Evolutionary conservation across 2,329 filamentous ascomycete species (phyloP).

Genomic region (Penicillium polonicum): DNA sequence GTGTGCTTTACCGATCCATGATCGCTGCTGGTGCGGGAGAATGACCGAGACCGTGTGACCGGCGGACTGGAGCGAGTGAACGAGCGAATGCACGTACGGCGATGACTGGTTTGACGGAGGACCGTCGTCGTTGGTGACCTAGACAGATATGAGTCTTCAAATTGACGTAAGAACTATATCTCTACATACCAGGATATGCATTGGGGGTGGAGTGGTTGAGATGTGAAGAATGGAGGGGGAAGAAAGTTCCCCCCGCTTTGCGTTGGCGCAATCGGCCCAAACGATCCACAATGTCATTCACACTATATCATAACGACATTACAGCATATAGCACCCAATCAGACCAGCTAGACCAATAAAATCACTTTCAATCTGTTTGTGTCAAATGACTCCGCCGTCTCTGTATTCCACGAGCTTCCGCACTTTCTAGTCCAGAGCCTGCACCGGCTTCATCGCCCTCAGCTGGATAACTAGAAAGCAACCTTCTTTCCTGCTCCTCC

Average conservation of each 20-base stretch:
- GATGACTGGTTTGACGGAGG: slow-evolving; percentile 75
- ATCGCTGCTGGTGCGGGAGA: slow-evolving; percentile 85
- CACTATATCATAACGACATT: neutral
- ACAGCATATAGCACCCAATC: neutral
- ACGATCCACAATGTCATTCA: neutral
- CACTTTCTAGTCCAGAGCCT: slow-evolving; percentile 52
- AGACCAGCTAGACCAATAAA: neutral
- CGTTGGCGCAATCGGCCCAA: slow-evolving; percentile 4
- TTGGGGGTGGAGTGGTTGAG: slow-evolving; percentile 26
- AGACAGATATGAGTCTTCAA: slow-evolving; percentile 8
- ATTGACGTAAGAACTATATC: neutral
- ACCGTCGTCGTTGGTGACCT: slow-evolving; percentile 71
- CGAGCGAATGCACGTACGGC: slow-evolving; percentile 74
- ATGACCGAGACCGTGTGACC: slow-evolving; percentile 90
- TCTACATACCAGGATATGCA: slow-evolving; percentile 53
- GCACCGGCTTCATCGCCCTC: slow-evolving; percentile 48
- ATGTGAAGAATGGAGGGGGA: slow-evolving; percentile 20
- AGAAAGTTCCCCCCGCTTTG: slow-evolving; percentile 19
- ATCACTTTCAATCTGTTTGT: slow-evolving; percentile 14
- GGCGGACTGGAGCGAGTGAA: slow-evolving; percentile 66
- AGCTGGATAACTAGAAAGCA: slow-evolving; percentile 20
- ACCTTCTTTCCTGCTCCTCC: slow-evolving; percentile 4
- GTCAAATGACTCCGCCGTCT: slow-evolving; percentile 33
- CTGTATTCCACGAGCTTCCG: slow-evolving; percentile 31
- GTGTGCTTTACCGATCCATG: slow-evolving; percentile 98